phyloP scores from a whole-genome alignment of 2,329 filamentous ascomycete genomes.

The Aureobasidium zeae region DNA sequence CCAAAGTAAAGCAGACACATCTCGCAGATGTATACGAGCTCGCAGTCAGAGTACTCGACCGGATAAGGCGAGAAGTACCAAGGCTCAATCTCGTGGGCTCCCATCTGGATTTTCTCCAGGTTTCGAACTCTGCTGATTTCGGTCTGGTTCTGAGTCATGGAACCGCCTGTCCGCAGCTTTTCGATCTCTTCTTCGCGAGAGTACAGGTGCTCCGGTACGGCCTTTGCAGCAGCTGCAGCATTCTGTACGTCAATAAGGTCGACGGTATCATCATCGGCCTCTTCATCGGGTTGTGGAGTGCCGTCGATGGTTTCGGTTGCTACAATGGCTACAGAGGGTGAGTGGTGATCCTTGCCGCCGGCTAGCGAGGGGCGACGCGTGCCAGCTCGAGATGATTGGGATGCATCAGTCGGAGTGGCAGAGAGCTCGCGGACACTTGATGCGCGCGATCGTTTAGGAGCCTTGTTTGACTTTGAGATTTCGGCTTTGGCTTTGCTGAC shows the following conservation, averaged over 20 bases:
- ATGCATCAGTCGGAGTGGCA: conserved; percentile 42
- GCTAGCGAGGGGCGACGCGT: conserved; percentile 43
- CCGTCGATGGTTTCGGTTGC: conserved; percentile 39
- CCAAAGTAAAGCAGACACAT: conserved; percentile 92
- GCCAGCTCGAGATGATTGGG: conserved; percentile 37
- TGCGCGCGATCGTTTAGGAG: conserved; percentile 37
- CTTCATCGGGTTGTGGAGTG: conserved; percentile 43
- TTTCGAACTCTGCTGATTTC: conserved; percentile 95
- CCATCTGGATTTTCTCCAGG: conserved; percentile 88
- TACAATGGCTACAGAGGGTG: conserved; percentile 36
- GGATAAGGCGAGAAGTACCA: conserved; percentile 99
- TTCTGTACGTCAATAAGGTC: conserved; percentile 45
- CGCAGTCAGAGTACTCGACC: conserved; percentile 74
- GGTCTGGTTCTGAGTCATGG: conserved; percentile 97
- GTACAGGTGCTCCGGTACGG: conserved; percentile 46
- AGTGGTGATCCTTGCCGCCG: conserved; percentile 53
- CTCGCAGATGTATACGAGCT: conserved; percentile 93
- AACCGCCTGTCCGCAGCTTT: conserved; percentile 85
- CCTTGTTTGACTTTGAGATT: conserved; percentile 36
- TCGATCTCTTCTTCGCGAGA: conserved; percentile 89
- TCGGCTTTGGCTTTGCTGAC: conserved; percentile 26
- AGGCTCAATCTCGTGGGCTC: conserved; percentile 80
- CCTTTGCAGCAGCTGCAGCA: conserved; percentile 45
- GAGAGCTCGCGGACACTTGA: conserved; percentile 40
- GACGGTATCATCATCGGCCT: conserved; percentile 44